These are phyloP conservation scores for Blastobotrys malaysiensis DNA, from an alignment of 1,139 yeast genomes.

Conservation along the genomic window DNA sequence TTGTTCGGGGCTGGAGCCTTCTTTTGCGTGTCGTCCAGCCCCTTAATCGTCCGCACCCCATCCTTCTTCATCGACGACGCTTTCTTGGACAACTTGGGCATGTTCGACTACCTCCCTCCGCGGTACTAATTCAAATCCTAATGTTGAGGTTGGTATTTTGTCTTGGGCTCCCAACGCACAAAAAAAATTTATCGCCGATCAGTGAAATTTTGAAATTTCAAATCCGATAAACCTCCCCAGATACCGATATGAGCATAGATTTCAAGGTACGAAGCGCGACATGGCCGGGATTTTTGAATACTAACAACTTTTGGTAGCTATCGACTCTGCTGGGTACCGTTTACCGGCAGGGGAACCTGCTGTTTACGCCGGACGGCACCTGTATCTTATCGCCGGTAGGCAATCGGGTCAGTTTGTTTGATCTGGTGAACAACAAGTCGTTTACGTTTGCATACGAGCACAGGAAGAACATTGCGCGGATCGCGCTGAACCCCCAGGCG, in stretches of 20 bases:
- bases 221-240: slow-evolving; percentile 1
- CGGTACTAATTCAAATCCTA: background rate
- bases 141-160: background rate
- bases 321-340: slow-evolving; percentile 92
- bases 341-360: slow-evolving; percentile 81
- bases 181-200: slow-evolving; percentile 4
- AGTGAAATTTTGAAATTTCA: slow-evolving; percentile 3
- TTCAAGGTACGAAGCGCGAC: slow-evolving; percentile 21
- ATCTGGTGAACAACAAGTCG: slow-evolving; percentile 74
- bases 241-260: slow-evolving; percentile 25
- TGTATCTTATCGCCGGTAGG: slow-evolving; percentile 88
- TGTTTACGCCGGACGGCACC: slow-evolving; percentile 85
- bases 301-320: slow-evolving; percentile 40
- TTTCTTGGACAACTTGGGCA: background rate
- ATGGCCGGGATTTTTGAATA: background rate
- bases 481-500: slow-evolving; percentile 79
- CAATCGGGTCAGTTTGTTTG: slow-evolving; percentile 84
- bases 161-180: slow-evolving; percentile 1
- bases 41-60: slow-evolving; percentile 4
- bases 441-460: slow-evolving; percentile 92
- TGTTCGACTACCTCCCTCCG: background rate
- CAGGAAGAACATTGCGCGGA: slow-evolving; percentile 69
- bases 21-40: slow-evolving; percentile 15
- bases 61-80: slow-evolving; percentile 3
- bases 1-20: slow-evolving; percentile 19